A percentile compares a stretch with the other conserved stretches of the same genome.
Conservation (phyloP, 2,329 filamentous ascomycete genomes). For the Fusarium miscanthi region DNA sequence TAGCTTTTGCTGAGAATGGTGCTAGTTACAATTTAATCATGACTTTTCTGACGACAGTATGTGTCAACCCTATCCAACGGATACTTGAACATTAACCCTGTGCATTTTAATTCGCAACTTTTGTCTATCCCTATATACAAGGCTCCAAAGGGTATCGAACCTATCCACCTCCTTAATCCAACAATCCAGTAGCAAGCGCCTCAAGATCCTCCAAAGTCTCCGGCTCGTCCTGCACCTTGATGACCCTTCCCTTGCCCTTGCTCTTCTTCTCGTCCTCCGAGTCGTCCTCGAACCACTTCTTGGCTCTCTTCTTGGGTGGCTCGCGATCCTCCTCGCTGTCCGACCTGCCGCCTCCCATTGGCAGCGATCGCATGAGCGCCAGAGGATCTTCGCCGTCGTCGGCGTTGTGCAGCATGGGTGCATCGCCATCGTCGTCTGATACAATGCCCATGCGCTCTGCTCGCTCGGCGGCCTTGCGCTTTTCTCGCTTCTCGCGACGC, state of each 20-base stretch:
- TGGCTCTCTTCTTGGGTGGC: slow-evolving; percentile 67
- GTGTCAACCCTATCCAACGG: neutral
- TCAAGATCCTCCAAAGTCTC: slow-evolving; percentile 84
- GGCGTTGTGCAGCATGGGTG: slow-evolving; percentile 51
- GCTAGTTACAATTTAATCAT: slow-evolving; percentile 16
- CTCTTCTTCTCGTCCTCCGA: slow-evolving; percentile 63
- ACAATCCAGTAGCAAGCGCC: slow-evolving; percentile 77
- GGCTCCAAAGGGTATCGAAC: slow-evolving; percentile 46
- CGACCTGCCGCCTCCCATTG: slow-evolving; percentile 55
- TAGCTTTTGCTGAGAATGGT: slow-evolving; percentile 18
- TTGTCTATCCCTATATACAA: slow-evolving; percentile 37
- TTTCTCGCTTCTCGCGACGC: slow-evolving; percentile 79
- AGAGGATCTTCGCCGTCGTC: slow-evolving; percentile 53
- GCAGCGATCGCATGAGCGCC: slow-evolving; percentile 68
- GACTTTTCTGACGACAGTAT: slow-evolving; percentile 10
- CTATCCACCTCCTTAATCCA: slow-evolving; percentile 57
- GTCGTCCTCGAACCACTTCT: slow-evolving; percentile 84
- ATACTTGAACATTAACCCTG: slow-evolving; percentile 12
- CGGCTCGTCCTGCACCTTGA: slow-evolving; percentile 74
- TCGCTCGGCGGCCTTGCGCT: slow-evolving; percentile 74
- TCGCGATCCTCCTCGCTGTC: slow-evolving; percentile 53
- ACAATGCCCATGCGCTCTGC: slow-evolving; percentile 50
- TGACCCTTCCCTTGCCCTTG: slow-evolving; percentile 63
- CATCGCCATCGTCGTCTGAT: slow-evolving; percentile 43
- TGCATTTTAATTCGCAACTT: slow-evolving; percentile 24